These are phyloP conservation scores for Oxytropis ochrocephala DNA, from an alignment of 306 rosid species.

Conservation along the genomic window DNA sequence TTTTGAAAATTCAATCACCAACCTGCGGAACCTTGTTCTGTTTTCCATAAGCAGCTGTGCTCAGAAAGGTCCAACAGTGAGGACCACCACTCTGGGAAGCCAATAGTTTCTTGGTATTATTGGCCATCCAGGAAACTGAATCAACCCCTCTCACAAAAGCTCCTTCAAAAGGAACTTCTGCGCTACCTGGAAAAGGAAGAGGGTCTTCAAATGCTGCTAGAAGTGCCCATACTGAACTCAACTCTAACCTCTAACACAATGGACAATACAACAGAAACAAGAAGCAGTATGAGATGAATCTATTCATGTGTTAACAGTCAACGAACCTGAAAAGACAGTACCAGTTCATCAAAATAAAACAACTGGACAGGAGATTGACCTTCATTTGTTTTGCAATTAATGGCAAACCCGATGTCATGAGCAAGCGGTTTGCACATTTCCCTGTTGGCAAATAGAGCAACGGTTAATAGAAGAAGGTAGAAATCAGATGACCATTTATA, in stretches of 20 bases:
- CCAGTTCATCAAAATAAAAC: background rate
- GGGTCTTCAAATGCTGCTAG: conserved; percentile 91
- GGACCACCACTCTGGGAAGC: conserved; percentile 50
- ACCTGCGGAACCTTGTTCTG: conserved; percentile 96
- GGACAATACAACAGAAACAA: conserved; percentile 20
- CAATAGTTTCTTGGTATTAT: conserved; percentile 64
- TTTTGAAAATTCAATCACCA: conserved; percentile 11
- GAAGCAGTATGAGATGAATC: conserved; percentile 15
- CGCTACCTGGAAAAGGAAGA: conserved; percentile 45
- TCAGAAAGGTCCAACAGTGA: conserved; percentile 89
- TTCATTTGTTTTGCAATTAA: conserved; percentile 80
- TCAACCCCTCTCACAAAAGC: conserved; percentile 90
- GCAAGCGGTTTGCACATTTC: conserved; percentile 94
- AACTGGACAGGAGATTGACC: conserved; percentile 38
- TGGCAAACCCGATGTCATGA: conserved; percentile 78
- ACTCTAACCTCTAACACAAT: conserved; percentile 64
- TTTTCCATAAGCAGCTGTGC: conserved; percentile 78
- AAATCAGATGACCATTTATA: background rate
- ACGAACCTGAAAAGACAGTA: background rate
- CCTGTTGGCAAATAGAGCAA: conserved; percentile 41
- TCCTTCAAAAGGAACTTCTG: conserved; percentile 75
- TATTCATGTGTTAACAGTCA: background rate
- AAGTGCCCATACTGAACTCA: conserved; percentile 96
- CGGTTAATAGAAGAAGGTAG: conserved; percentile 11
- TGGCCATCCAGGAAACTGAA: conserved; percentile 89